Base-by-base conservation (phyloP, 2,329 filamentous ascomycete species). In the Trichoderma arundinaceum region DNA sequence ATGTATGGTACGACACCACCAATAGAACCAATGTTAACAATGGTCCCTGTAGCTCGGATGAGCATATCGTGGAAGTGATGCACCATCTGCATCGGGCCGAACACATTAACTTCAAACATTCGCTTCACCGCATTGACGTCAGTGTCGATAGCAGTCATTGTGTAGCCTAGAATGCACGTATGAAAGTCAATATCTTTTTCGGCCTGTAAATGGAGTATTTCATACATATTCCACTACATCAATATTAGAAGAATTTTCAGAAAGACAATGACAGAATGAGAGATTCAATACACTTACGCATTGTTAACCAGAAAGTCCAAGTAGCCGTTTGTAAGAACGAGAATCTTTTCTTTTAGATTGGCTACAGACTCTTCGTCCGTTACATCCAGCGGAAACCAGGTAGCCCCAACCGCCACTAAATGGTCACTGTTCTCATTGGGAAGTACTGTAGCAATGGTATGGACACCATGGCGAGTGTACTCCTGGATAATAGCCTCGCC, bases 31-130 rank as follows among this genome's bases (percentile, higher is more conserved):
- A 74, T 71, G 48, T 73, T 74, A 43, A 71, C 68, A 33, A 74
- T 67, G 17, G 66, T 68, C 13, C 72, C 72, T n/a, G 60, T 58
- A 1, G 70, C 68, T 9, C 60, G 66, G n/a, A 73, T 70, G 28
- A 73, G 53, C 33, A 71, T 66, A 13, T 56, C 54, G 9, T 66
- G 63, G 39, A 71, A 71, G 33, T 66, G 64, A 49, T 72, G 67
- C 10, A 72, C 69, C 53, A 71, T 68, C 19, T 67, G 61, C 71
- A 74, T 68, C 1, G 73, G 66, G 0, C 77, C 78, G 71, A 77
- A 81, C 35, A 81, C 70, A 66, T 84, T 84, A 48, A 80, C 72
- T 7, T 82, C 79, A 67, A 79, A 81, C 58, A 81, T 68, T 33
- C 68, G 69, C 35, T 73, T 75, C 7, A 75, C 77, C 9, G 75